Evolutionary conservation across 2,329 filamentous ascomycete genomes (phyloP).

Genomic region (Nothopassalora personata): DNA sequence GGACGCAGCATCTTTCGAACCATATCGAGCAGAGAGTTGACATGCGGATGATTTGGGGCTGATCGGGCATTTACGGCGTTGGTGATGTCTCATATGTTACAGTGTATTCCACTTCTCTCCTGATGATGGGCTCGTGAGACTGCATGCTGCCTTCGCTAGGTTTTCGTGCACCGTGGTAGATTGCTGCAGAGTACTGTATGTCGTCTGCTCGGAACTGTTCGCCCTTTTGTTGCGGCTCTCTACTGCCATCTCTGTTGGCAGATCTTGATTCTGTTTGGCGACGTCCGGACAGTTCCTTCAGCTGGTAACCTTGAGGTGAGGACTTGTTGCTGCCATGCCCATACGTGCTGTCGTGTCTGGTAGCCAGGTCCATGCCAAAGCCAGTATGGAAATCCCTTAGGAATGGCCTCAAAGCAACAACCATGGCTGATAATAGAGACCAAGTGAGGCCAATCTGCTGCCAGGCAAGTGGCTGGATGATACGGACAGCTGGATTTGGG

Average conservation of each 20-base stretch:
- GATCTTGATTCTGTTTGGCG: not conserved
- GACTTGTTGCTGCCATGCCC: conserved; percentile 5
- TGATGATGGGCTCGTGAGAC: conserved; percentile 14
- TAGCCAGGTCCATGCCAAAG: conserved; percentile 13
- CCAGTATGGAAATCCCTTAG: conserved; percentile 15
- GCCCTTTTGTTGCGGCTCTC: not conserved
- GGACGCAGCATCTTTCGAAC: not conserved
- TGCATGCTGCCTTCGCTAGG: conserved; percentile 8
- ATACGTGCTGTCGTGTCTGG: conserved; percentile 5
- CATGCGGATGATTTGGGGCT: not conserved
- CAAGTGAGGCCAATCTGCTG: conserved; percentile 11
- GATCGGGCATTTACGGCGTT: not conserved
- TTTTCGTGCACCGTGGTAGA: conserved; percentile 12
- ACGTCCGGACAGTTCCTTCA: conserved; percentile 8
- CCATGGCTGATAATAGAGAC: conserved; percentile 14
- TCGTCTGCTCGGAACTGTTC: conserved; percentile 8
- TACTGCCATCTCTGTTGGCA: not conserved
- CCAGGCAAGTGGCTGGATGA: conserved; percentile 11
- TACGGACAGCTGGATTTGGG: not conserved
- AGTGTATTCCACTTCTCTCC: conserved; percentile 13
- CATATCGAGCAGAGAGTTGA: not conserved
- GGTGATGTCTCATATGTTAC: conserved; percentile 9
- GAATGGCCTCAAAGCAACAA: conserved; percentile 13
- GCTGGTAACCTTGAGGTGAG: conserved; percentile 3
- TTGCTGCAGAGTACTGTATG: conserved; percentile 12